Conservation (phyloP, 805 yeast genomes). For the Saccharomycopsis fermentans region DNA sequence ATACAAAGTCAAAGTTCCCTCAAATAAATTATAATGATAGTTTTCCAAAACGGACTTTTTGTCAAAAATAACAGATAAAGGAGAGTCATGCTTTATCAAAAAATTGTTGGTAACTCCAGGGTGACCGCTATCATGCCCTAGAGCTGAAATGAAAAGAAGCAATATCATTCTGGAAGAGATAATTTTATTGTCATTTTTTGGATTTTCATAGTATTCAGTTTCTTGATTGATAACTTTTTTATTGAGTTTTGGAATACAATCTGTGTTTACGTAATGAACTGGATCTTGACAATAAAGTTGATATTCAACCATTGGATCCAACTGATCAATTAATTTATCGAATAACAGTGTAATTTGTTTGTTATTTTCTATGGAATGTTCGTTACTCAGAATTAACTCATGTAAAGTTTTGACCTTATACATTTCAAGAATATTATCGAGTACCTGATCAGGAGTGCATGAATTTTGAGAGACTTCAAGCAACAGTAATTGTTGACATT, state of each 20-base stretch:
- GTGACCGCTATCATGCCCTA: slow-evolving; percentile 95
- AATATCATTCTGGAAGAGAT: slow-evolving; percentile 38
- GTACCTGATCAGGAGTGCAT: neutral
- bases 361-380: slow-evolving; percentile 20
- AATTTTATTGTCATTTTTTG: neutral
- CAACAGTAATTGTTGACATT: neutral
- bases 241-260: neutral
- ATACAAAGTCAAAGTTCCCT: slow-evolving; percentile 37
- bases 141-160: slow-evolving; percentile 64
- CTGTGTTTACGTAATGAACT: neutral
- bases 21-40: slow-evolving; percentile 65
- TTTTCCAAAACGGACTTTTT: slow-evolving; percentile 70
- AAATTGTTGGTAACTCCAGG: slow-evolving; percentile 89
- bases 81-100: slow-evolving; percentile 47
- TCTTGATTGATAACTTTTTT: neutral
- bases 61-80: slow-evolving; percentile 51
- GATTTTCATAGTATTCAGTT: neutral
- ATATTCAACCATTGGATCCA: slow-evolving; percentile 17
- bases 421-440: slow-evolving; percentile 1
- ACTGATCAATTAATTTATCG: slow-evolving; percentile 14
- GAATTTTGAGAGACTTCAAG: neutral
- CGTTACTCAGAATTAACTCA: slow-evolving; percentile 5
- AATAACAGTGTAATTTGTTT: neutral
- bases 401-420: neutral
- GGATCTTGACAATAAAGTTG: slow-evolving; percentile 10